Conservation (phyloP, 768 basidiomycete species). For the Leccinum broughii region DNA sequence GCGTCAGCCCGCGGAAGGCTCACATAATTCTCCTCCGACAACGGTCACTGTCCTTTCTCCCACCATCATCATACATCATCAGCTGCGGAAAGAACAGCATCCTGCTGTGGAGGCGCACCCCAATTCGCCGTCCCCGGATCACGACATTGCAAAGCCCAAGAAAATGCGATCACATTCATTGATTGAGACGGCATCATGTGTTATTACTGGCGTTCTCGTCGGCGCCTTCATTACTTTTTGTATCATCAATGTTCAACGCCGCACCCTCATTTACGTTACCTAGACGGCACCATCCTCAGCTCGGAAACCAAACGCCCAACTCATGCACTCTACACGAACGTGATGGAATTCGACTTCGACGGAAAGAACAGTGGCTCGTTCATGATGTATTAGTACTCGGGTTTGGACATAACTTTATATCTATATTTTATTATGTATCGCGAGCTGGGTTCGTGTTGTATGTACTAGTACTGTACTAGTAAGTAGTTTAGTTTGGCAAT, state of each 20-base stretch:
- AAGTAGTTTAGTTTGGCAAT: conserved; percentile 1
- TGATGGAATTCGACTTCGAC: background rate
- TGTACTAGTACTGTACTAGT: background rate
- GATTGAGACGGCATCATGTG: conserved; percentile 43
- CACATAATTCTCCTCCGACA: conserved; percentile 9
- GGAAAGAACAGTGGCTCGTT: conserved; percentile 4
- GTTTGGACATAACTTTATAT: conserved; percentile 24
- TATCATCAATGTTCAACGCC: conserved; percentile 46
- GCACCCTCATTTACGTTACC: conserved; percentile 45
- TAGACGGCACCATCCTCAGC: conserved; percentile 8
- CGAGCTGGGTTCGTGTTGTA: conserved; percentile 13
- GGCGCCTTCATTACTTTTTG: conserved; percentile 58
- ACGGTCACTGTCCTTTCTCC: conserved; percentile 23
- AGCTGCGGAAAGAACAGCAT: conserved; percentile 18
- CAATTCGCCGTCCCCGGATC: conserved; percentile 11
- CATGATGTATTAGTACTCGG: conserved; percentile 24
- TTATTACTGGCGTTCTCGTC: conserved; percentile 59
- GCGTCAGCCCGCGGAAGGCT: conserved; percentile 1
- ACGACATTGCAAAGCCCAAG: conserved; percentile 15
- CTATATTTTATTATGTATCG: conserved; percentile 26
- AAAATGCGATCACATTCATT: conserved; percentile 26
- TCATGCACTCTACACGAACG: background rate
- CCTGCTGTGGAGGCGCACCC: conserved; percentile 13
- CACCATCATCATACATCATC: conserved; percentile 30
- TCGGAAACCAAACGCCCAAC: background rate